Conservation (phyloP, 163 green algal species). For the Scenedesmus sp. region DNA sequence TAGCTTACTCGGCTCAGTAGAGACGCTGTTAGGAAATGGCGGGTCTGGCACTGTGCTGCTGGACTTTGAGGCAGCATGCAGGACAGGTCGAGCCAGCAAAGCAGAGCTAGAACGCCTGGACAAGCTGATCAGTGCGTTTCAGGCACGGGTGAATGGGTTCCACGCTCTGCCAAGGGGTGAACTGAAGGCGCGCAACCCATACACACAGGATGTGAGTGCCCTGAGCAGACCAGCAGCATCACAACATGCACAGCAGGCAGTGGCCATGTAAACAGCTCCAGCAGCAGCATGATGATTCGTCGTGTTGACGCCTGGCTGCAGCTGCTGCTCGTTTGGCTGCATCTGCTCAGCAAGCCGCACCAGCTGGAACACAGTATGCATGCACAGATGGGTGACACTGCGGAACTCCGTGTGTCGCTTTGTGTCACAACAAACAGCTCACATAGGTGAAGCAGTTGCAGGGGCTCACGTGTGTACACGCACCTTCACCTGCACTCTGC, state of each 20-base stretch:
- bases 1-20: constrained; percentile 45
- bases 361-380: neutral
- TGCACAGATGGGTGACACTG: neutral
- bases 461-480: too few relatives aligned
- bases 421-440: neutral
- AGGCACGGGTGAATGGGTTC: neutral
- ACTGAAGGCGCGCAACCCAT: constrained; percentile 48
- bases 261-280: neutral
- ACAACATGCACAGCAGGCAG: neutral
- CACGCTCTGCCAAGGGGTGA: constrained; percentile 16
- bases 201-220: constrained; percentile 50
- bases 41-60: constrained; percentile 38
- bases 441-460: neutral
- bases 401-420: neutral
- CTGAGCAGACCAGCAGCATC: neutral
- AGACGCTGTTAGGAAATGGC: constrained; percentile 33
- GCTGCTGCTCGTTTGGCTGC: neutral
- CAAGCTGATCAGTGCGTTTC: constrained; percentile 35
- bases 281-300: neutral
- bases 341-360: neutral
- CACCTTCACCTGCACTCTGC: neutral
- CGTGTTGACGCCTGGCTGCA: neutral
- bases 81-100: constrained; percentile 39
- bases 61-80: constrained; percentile 39
- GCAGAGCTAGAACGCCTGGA: constrained; percentile 47